Evolutionary conservation across 768 basidiomycete genomes (phyloP), one percentile per base, ranked within the genome.

Genomic region (Boletus vinaceobasis): DNA sequence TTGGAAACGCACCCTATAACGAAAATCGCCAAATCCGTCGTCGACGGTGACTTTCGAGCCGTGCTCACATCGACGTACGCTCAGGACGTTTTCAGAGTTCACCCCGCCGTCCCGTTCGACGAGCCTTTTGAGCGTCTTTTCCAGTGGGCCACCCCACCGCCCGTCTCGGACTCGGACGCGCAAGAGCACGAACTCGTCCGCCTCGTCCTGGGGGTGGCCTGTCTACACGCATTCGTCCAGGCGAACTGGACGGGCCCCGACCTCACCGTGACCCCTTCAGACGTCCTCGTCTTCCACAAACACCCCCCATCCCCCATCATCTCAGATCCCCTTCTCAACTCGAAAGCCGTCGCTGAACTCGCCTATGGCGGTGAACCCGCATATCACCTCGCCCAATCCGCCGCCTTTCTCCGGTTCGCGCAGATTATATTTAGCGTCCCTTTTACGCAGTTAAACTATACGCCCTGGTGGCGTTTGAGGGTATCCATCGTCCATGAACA

Each of bases 221-320:
- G 87, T 58, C 76, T 98, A 23, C 93, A 97, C 59, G 84, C 90
- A 0, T 99, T 95, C 74, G 77, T 94, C 5, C 97, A 99, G 69
- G 79, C 77, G 29, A 99, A 99, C 71, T 99, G 94, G 93, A 98
- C 95, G 0, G 97, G 97, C 6, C 97, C 97, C 3, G 80, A 89
- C 63, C 79, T 97, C 40, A 74, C 84, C 55, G 69, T 94, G 57
- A 70, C 71, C 58, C 66, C 79, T 43, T 62, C 72, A 60, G 75
- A 74, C 35, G 48, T 77, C 44, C 65, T 79, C 62, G 43, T 69
- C 53, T 74, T 81, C 26, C 63, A 74, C 38, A 60, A 61, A 29
- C 58, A 67, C 32, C 43, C 62, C n/a, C 26, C 58, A 3, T n/a
- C 51, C 17, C 36, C 36, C 15, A 17, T 17, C 17, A 35, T 73